A percentile compares a stretch with the other conserved stretches of the same genome.
phyloP scores from a whole-genome alignment of 2,329 filamentous ascomycete species.

The Fusarium sp. region DNA sequence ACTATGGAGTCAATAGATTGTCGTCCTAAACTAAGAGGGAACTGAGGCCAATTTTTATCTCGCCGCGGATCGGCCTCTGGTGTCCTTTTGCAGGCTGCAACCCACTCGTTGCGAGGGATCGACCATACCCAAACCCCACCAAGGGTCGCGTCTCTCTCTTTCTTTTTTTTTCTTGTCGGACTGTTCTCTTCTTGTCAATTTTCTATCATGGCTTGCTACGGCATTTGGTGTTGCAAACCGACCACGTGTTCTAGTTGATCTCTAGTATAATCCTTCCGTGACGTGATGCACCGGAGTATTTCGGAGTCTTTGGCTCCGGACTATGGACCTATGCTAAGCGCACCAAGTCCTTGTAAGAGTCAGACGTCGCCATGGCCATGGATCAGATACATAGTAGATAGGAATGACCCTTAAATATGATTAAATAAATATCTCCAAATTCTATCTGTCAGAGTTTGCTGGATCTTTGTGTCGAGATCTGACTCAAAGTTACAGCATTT shows the following conservation, averaged over 20 bases:
- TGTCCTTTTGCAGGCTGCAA: constrained; percentile 5
- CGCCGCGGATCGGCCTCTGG: constrained; percentile 39
- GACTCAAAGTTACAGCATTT: not conserved
- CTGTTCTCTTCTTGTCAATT: constrained; percentile 12
- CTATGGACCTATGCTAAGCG: not conserved
- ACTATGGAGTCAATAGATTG: constrained; percentile 22
- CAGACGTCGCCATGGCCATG: not conserved
- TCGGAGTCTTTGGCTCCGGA: constrained; percentile 10
- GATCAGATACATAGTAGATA: not conserved
- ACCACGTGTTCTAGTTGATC: constrained; percentile 29
- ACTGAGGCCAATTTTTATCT: constrained; percentile 26
- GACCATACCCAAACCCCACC: constrained; percentile 13
- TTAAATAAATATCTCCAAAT: not conserved
- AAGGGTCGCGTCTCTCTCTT: constrained; percentile 4
- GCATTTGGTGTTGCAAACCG: constrained; percentile 4
- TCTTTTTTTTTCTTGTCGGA: not conserved
- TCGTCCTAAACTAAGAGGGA: constrained; percentile 6
- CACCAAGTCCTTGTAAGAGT: not conserved
- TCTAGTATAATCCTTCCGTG: not conserved
- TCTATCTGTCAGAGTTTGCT: not conserved
- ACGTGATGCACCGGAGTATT: constrained; percentile 22
- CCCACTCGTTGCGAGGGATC: constrained; percentile 28
- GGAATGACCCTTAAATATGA: not conserved
- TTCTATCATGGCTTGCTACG: constrained; percentile 18
- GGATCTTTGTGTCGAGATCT: not conserved